Evolutionary conservation across 164 flowering plant species (phyloP), one percentile per base, ranked within the genome.

Genomic region (Santalum album): DNA sequence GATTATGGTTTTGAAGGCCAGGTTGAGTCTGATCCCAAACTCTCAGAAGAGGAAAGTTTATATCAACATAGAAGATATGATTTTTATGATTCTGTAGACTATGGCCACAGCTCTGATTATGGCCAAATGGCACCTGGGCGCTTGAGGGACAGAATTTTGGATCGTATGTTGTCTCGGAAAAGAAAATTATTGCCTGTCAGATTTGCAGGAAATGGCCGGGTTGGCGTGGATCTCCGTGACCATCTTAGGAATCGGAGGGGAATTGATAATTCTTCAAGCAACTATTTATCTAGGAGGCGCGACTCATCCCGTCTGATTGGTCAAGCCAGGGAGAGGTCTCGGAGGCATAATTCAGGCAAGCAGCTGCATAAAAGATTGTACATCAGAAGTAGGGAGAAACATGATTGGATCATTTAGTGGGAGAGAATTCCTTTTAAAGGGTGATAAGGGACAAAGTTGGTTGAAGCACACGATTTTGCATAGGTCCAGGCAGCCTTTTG

Each of bases 221-320:
- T 46, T 11, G 56, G 48, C 50, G 29, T 59, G 39, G 91, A 80
- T 68, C 82, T 80, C 26, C 72, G 90, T 10, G 69, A 72, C 16
- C 68, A 53, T 50, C 59, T 82, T 43, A 69, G 69, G 49, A 77
- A 65, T 35, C 71, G 75, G 48, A 65, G 67, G 64, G 55, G 55
- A 49, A 45, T 51, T 36, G 70, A 73, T 24, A 58, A 62, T 25
- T 57, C 35, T 49, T 25, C 53, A 15, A 54, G 44, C 10, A 32
- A 25, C 25, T 51, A 23, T 38, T 58, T 38, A 46, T 65, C 65
- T 32, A 67, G 67, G 65, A 68, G 69, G 60, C 52, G 35, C 32
- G 43, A 46, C 25, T 63, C 71, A 18, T 59, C 56, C 54, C 52
- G 20, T 52, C 34, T 57, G 57, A 55, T 44, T 25, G 59, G 38